Base-by-base conservation (phyloP, 768 basidiomycete species). In the Trametes elegans region DNA sequence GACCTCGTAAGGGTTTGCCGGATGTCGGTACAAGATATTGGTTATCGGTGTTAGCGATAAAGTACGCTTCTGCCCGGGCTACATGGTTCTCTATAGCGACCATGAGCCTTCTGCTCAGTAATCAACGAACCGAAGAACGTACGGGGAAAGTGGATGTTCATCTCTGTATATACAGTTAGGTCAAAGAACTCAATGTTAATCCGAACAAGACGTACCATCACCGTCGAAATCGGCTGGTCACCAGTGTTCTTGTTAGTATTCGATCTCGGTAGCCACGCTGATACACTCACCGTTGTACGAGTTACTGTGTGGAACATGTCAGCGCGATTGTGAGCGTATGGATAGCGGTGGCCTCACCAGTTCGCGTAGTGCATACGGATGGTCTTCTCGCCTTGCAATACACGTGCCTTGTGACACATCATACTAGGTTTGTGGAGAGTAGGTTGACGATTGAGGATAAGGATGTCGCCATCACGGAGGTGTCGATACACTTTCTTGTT, bases 71-170 rank as follows among this genome's bases (percentile, higher is more conserved):
- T 1, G 96, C 90, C 53, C 95, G 86, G 40, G 97, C 94, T 36
- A 95, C 84, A 66, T 96, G 89, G 63, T 94, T 96, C 75, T 99
- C 93, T 95, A 66, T 0, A 38, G 23, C 9, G 39, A 21, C 31
- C 7, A 23, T 63, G 19, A 61, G 50, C 27, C 49, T 19, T 31
- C 10, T 26, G 46, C 7, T 23, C n/a, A 21, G 23, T 28, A 27
- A 11, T 34, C n/a, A 24, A 27, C 27, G 34, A 18, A 43, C 28
- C 36, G 32, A 45, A 27, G 3, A 34, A 76, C 90, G 73, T 71
- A 92, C 93, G 96, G 63, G 97, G 95, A 64, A 99, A 99, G 75
- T 99, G 97, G 44, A 99, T 93, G 73, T 99, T 99, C 96, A 99
- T 99, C 70, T 99, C 96, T 93, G 60, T 58, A 23, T 51, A 50